Percentiles rank a stretch among this genome's conserved stretches.
Evolutionary conservation across 116 monocot genomes (phyloP).

Genomic region (Trichopus zeylanicus): DNA sequence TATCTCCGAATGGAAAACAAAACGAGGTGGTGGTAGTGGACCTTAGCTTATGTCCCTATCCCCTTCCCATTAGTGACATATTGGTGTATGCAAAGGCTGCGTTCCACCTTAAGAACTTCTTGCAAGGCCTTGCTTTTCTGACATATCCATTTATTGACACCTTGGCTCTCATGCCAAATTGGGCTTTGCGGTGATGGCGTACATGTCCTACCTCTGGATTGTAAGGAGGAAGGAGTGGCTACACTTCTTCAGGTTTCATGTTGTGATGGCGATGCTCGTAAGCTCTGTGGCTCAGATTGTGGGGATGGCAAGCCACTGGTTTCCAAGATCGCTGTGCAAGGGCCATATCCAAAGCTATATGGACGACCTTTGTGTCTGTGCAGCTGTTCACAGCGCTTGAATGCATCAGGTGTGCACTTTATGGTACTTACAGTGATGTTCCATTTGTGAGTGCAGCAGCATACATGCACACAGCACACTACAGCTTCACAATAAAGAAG

Average conservation of each 20-base stretch:
- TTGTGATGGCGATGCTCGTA: constrained; percentile 46
- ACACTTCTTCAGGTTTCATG: constrained; percentile 51
- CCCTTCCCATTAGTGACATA: constrained; percentile 33
- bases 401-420: constrained; percentile 39
- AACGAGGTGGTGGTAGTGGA: constrained; percentile 52
- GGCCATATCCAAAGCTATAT: constrained; percentile 29
- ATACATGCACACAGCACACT: constrained; percentile 43
- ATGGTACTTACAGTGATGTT: constrained; percentile 38
- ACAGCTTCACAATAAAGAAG: not conserved
- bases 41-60: constrained; percentile 42
- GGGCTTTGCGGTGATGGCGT: constrained; percentile 35
- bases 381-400: constrained; percentile 35
- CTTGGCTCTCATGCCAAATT: constrained; percentile 27
- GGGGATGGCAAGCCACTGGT: constrained; percentile 31
- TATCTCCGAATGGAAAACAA: constrained; percentile 33
- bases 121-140: constrained; percentile 31
- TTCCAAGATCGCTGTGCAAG: constrained; percentile 24
- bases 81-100: constrained; percentile 33
- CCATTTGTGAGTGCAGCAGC: constrained; percentile 49
- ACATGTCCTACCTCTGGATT: constrained; percentile 23
- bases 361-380: constrained; percentile 28
- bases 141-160: constrained; percentile 38
- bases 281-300: constrained; percentile 34
- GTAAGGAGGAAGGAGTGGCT: constrained; percentile 50
- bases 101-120: constrained; percentile 24